A percentile compares a stretch with the other conserved stretches of the same genome.
phyloP scores from a whole-genome alignment of 1,284 basidiomycete species.

The Pholiota adiposa region DNA sequence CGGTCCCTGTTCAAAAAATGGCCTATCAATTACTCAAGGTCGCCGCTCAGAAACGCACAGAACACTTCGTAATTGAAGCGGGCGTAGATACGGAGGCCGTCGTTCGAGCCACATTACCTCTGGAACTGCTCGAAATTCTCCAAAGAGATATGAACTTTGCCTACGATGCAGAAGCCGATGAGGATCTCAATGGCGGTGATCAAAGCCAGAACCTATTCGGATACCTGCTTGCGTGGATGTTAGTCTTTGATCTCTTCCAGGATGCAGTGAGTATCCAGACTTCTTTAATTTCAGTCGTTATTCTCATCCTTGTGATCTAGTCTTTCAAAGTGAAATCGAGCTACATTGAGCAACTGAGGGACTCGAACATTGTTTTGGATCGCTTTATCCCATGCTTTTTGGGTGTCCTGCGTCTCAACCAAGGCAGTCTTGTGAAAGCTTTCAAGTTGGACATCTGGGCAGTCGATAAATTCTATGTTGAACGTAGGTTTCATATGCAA shows the following conservation, averaged over 20 bases:
- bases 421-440: conserved; percentile 55
- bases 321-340: conserved; percentile 81
- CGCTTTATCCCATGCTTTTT: conserved; percentile 82
- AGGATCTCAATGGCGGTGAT: conserved; percentile 28
- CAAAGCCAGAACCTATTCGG: conserved; percentile 52
- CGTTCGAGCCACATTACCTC: conserved; percentile 61
- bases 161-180: conserved; percentile 38
- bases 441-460: conserved; percentile 85
- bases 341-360: conserved; percentile 87
- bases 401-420: conserved; percentile 66
- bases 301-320: conserved; percentile 40
- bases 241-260: conserved; percentile 85
- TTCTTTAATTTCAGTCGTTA: neutral
- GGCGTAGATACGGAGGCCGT: conserved; percentile 68
- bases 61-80: conserved; percentile 83
- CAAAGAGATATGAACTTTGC: conserved; percentile 45
- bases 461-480: conserved; percentile 86
- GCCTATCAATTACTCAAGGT: conserved; percentile 68
- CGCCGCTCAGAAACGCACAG: conserved; percentile 72
- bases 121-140: conserved; percentile 69
- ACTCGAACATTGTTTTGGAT: conserved; percentile 63
- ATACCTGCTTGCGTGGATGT: conserved; percentile 89
- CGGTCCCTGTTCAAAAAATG: conserved; percentile 69
- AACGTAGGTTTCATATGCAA: conserved; percentile 56
- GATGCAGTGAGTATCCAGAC: conserved; percentile 67